Conservation (phyloP, 805 yeast species). For the Ogataea nonfermentans region DNA sequence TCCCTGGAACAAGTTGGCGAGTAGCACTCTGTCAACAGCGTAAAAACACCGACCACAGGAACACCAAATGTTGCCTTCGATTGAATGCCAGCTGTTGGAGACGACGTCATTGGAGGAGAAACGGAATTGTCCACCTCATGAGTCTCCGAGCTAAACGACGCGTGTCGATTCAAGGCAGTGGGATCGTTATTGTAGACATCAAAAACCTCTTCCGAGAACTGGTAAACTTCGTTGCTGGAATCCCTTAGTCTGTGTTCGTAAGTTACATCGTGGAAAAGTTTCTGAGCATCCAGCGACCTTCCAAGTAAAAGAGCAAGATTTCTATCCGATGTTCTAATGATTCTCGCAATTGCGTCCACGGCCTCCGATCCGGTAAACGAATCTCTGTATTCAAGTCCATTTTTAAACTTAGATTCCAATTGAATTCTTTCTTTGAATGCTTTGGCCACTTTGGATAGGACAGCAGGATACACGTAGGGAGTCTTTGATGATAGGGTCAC, state of each 20-base stretch:
- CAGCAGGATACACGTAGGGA: slow-evolving; percentile 86
- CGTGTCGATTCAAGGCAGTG: slow-evolving; percentile 24
- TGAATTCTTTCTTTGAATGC: slow-evolving; percentile 68
- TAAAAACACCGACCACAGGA: slow-evolving; percentile 85
- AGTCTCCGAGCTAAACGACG: slow-evolving; percentile 25
- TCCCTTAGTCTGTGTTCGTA: slow-evolving; percentile 92
- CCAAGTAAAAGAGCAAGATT: slow-evolving; percentile 87
- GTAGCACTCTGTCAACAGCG: slow-evolving; percentile 89
- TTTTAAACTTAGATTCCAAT: slow-evolving; percentile 77
- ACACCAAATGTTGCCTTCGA: slow-evolving; percentile 10
- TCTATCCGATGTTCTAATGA: slow-evolving; percentile 86
- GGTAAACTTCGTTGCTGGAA: slow-evolving; percentile 82
- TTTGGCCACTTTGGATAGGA: slow-evolving; percentile 79
- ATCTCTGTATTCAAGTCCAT: slow-evolving; percentile 88
- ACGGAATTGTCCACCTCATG: slow-evolving; percentile 17
- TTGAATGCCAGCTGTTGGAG: slow-evolving; percentile 15
- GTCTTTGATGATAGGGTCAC: slow-evolving; percentile 47
- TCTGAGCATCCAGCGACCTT: slow-evolving; percentile 90
- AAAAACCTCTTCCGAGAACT: slow-evolving; percentile 58
- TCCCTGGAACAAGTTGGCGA: slow-evolving; percentile 95
- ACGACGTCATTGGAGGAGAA: slow-evolving; percentile 17
- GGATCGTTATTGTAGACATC: slow-evolving; percentile 26
- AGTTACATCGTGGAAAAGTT: slow-evolving; percentile 91
- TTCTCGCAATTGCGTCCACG: slow-evolving; percentile 82
- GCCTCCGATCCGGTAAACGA: slow-evolving; percentile 94